These are phyloP conservation scores for Solanum raphanifolium DNA, from an alignment of 257 asterid species.

Conservation along the genomic window DNA sequence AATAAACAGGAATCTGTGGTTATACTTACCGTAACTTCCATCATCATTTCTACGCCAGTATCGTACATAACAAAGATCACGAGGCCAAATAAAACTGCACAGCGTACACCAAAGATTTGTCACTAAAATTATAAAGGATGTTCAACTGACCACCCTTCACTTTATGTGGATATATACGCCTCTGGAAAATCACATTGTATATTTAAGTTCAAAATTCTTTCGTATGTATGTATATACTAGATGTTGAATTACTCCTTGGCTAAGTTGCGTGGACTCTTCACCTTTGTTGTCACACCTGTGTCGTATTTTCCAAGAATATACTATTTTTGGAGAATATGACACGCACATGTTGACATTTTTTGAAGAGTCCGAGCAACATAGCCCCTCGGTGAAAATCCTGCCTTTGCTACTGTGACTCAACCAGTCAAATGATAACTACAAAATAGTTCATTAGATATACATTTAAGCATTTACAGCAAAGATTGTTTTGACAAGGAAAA, in stretches of 20 bases:
- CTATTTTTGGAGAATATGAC: neutral
- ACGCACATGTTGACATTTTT: neutral
- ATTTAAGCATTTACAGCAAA: neutral
- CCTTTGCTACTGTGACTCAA: neutral
- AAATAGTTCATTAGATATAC: neutral
- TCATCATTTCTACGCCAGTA: constrained; percentile 99
- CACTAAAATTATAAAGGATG: neutral
- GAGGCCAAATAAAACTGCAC: constrained; percentile 88
- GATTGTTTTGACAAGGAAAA: constrained; percentile 1
- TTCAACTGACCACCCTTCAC: neutral
- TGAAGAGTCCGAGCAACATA: neutral
- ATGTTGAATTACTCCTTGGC: neutral
- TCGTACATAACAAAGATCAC: constrained; percentile 95
- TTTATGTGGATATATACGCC: neutral
- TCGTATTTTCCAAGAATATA: too few species aligned
- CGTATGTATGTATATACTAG: neutral
- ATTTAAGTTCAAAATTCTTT: neutral
- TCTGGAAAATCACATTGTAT: neutral
- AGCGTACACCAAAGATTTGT: neutral
- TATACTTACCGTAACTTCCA: constrained; percentile 81
- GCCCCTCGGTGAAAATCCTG: neutral
- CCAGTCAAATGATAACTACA: neutral
- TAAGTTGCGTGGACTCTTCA: neutral
- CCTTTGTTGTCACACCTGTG: neutral
- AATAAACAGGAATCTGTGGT: neutral